These are phyloP conservation scores for Mycena capillaripes DNA, from an alignment of 768 basidiomycete genomes.

Conservation along the genomic window DNA sequence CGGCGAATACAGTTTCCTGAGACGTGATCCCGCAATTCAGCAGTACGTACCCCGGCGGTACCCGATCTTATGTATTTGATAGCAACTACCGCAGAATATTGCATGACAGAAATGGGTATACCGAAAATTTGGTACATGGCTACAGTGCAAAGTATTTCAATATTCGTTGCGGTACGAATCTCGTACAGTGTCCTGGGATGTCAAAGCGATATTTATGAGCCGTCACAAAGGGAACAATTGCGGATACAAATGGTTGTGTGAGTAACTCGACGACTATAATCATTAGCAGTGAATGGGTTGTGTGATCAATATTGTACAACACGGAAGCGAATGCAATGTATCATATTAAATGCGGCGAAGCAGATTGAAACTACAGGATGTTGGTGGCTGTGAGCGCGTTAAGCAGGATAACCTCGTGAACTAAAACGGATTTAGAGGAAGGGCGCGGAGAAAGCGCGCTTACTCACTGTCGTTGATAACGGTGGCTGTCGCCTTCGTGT, in stretches of 20 bases:
- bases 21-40: no score
- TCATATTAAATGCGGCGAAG: conserved; percentile 1
- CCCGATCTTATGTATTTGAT: no score
- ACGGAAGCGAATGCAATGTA: background rate
- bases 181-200: background rate
- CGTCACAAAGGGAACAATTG: background rate
- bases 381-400: conserved; percentile 50
- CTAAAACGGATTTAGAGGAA: conserved; percentile 33
- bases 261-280: background rate
- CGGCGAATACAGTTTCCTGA: no score
- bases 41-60: no score
- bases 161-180: background rate
- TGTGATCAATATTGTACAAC: background rate
- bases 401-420: conserved; percentile 53
- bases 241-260: conserved; percentile 6
- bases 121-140: no score
- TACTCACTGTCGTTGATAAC: conserved; percentile 64
- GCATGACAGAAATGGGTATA: no score
- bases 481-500: conserved; percentile 60
- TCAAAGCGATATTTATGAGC: no score
- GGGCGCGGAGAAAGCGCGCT: background rate
- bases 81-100: no score
- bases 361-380: conserved; percentile 44
- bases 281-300: background rate
- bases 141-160: no score